A percentile compares a stretch with the other conserved stretches of the same genome.
Conservation (phyloP, 1,139 yeast genomes). For the Tardiomyces depauwii region DNA sequence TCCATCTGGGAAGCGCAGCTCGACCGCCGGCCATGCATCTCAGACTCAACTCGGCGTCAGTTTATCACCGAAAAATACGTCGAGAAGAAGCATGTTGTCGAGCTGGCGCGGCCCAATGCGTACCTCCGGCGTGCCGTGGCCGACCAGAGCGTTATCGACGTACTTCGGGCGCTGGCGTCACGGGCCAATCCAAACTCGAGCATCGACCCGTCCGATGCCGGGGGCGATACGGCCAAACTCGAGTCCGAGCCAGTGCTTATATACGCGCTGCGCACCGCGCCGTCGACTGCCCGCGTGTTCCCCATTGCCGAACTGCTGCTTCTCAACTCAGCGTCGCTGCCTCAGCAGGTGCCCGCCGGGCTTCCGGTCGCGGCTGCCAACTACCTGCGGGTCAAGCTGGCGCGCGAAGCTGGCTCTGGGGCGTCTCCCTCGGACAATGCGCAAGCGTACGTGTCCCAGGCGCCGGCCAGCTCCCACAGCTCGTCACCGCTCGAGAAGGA, state of each 20-base stretch:
- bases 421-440: neutral
- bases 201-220: constrained; percentile 13
- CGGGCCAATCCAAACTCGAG: constrained; percentile 29
- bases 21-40: constrained; percentile 22
- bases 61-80: constrained; percentile 32
- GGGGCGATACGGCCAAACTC: neutral
- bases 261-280: constrained; percentile 19
- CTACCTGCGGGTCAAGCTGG: neutral
- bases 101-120: constrained; percentile 26
- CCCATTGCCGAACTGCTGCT: constrained; percentile 66
- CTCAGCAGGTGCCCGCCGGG: neutral
- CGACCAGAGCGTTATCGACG: constrained; percentile 21
- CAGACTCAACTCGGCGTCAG: constrained; percentile 28
- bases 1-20: constrained; percentile 41
- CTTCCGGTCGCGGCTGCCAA: neutral
- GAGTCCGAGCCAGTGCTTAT: constrained; percentile 19
- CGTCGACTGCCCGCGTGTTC: constrained; percentile 28
- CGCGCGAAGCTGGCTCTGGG: neutral
- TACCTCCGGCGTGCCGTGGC: constrained; percentile 26
- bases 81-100: constrained; percentile 27
- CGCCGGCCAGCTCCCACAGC: neutral
- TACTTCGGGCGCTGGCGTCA: constrained; percentile 29
- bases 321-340: constrained; percentile 33
- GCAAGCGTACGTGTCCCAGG: neutral
- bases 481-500: neutral